Base-by-base conservation (phyloP, 768 basidiomycete species). In the Baorangia bicolor region DNA sequence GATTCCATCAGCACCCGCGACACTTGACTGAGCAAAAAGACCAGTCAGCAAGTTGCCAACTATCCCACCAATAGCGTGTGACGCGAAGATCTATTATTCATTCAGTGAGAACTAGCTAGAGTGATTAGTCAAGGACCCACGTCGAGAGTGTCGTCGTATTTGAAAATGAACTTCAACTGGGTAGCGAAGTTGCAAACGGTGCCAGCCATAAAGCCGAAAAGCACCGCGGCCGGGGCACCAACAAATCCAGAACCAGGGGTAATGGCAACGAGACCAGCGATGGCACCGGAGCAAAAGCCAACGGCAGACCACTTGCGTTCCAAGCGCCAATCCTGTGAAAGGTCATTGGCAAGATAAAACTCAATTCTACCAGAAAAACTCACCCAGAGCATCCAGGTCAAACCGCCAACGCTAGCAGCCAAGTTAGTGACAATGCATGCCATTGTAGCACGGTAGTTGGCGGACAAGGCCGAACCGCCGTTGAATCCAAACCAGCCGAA, bases 401-500 rank as follows among this genome's bases (percentile, higher is more conserved):
- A 58, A 5, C 92, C 93, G 38, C 87, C 94, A n/a, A 92, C 87
- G 47, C 82, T 82, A 1, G 93, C 96, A 2, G 94, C 90, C 52
- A 98, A 74, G 72, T 98, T 98, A 55, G 96, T 98, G 61, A 94
- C 88, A 61, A 95, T 88, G 74, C 92, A 92, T 2, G 96, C 94
- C 69, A 90, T 80, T 13, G 87, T 82, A 8, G 94, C 95, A 61
- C 92, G 84, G 57, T 95, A 75, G 73, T 94, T 96, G 37, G 94
- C 94, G 25, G 86, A 81, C 59, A 98, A 82, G 10, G 94, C 94
- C 16, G 86, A 88, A 23, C 96, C 96, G 8, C 95, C 95, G 71
- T 94, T 94, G 81, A 94, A 94, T 2, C 92, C 92, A 57, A 96
- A 92, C 95, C 95, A 98, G 5, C 90, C 90, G 55, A 93, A 92